A percentile compares a stretch with the other conserved stretches of the same genome.
These are phyloP conservation scores for Plasmodium chabaudi DNA, from an alignment of 169 alveolate genomes.

Conservation along the genomic window DNA sequence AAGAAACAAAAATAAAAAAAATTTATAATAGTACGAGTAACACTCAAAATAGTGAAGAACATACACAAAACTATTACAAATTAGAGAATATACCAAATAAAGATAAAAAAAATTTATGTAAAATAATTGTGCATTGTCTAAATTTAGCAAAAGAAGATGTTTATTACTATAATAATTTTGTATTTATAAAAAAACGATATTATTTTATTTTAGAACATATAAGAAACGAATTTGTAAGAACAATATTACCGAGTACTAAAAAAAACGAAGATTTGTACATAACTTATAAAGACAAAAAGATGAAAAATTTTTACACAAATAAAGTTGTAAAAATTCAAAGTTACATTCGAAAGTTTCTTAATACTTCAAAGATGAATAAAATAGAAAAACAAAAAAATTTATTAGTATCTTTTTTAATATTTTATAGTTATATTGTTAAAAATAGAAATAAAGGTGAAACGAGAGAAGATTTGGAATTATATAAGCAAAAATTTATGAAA, in stretches of 20 bases:
- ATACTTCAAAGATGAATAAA: slow-evolving; percentile 8
- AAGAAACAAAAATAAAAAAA: background rate
- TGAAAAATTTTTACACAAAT: slow-evolving; percentile 37
- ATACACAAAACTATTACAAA: background rate
- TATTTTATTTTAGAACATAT: slow-evolving; percentile 62
- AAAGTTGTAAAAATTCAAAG: slow-evolving; percentile 53
- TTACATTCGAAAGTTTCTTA: slow-evolving; percentile 56
- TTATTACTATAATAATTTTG: slow-evolving; percentile 30
- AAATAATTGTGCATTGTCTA: slow-evolving; percentile 35
- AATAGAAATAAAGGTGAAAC: slow-evolving; percentile 46
- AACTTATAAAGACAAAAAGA: slow-evolving; percentile 33
- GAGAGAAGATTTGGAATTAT: slow-evolving; percentile 53
- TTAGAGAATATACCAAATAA: slow-evolving; percentile 29
- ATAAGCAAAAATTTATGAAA: slow-evolving; percentile 49
- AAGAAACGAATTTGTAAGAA: slow-evolving; percentile 47
- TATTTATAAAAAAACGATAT: slow-evolving; percentile 39
- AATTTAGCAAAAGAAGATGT: slow-evolving; percentile 21
- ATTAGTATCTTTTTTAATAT: slow-evolving; percentile 56
- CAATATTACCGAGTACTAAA: slow-evolving; percentile 18
- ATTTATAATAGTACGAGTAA: background rate
- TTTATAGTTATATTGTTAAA: slow-evolving; percentile 55
- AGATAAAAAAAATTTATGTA: slow-evolving; percentile 47
- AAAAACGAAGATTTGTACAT: slow-evolving; percentile 47
- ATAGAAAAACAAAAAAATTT: slow-evolving; percentile 56
- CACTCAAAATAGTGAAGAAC: background rate